Base-by-base conservation (phyloP, 495 filamentous ascomycete genomes). In the Lasiosphaeriaceae sp. region DNA sequence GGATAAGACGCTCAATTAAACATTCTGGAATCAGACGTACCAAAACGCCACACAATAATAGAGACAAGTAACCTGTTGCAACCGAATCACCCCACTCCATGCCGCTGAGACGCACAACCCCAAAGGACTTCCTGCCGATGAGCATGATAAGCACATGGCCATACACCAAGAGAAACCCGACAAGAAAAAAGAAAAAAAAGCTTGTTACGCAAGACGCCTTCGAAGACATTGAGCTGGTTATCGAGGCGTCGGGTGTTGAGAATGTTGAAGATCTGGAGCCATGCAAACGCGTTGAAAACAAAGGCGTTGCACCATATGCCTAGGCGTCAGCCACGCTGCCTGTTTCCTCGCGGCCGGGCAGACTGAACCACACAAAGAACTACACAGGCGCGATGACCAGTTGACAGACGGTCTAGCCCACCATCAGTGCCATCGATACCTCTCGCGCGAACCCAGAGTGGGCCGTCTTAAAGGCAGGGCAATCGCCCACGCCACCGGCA, bases 181-280 rank as follows among this genome's bases (percentile, higher is more conserved):
- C n/a, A n/a, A n/a, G n/a, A n/a, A n/a, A n/a, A n/a, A n/a, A n/a
- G n/a, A n/a, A n/a, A n/a, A 73, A 96, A 97, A 76, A 92, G 80
- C 68, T 96, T 97, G 58, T 75, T 81, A 46, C 75, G 77, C n/a
- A n/a, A n/a, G 22, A 96, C 81, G 20, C 90, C 90, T 60, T 96
- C 90, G 68, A 97, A 87, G 61, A 96, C 88, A 65, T 96, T 96
- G 74, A 94, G 82, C 23, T 82, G 80, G 74, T 96, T 97, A 67
- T 97, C 92, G 16, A 97, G 79, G 1, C 90, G 88, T 47, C 90
- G 88, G 60, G 66, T 71, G 58, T 94, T 96, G 77, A 90, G 88
- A 65, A 91, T 85, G 70, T 96, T 96, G 77, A 95, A 96, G 58
- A 96, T 92, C 58, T 96, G 90, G 83, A 96, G 92, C 90, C 90